phyloP scores from a whole-genome alignment of 2,329 filamentous ascomycete genomes.

The Aureobasidium mangrovei region DNA sequence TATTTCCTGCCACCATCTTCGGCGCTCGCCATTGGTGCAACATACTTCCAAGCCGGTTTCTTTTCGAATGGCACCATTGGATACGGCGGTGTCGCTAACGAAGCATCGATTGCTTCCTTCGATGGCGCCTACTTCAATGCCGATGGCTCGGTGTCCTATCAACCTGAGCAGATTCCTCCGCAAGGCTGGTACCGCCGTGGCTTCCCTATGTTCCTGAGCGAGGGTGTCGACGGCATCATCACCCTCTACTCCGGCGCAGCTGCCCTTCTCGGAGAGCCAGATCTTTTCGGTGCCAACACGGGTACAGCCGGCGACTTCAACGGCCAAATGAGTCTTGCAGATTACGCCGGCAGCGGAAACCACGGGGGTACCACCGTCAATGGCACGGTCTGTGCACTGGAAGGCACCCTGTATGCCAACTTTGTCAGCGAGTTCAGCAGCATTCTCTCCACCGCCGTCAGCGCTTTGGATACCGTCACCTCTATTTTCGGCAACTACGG shows the following conservation, averaged over 20 bases:
- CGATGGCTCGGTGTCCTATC: constrained; percentile 2
- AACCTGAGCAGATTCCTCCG: constrained; percentile 8
- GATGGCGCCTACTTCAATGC: constrained; percentile 5
- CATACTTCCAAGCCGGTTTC: constrained; percentile 6
- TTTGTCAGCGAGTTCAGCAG: constrained; percentile 7
- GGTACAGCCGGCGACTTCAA: constrained; percentile 4
- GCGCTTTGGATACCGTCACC: constrained; percentile 3
- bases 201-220: constrained; percentile 6
- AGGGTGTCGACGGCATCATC: constrained; percentile 9
- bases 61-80: constrained; percentile 10
- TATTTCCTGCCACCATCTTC: constrained; percentile 12
- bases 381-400: constrained; percentile 5
- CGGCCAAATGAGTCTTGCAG: neutral
- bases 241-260: constrained; percentile 1
- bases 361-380: constrained; percentile 7
- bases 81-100: constrained; percentile 6
- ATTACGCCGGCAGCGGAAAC: neutral
- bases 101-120: constrained; percentile 8
- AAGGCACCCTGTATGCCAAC: neutral
- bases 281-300: constrained; percentile 2
- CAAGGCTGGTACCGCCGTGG: constrained; percentile 10
- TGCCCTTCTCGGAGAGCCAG: constrained; percentile 1
- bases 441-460: neutral
- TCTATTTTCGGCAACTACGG: neutral
- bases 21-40: constrained; percentile 4